phyloP scores from a whole-genome alignment of 768 basidiomycete genomes.

The Fomitopsis pulvina region DNA sequence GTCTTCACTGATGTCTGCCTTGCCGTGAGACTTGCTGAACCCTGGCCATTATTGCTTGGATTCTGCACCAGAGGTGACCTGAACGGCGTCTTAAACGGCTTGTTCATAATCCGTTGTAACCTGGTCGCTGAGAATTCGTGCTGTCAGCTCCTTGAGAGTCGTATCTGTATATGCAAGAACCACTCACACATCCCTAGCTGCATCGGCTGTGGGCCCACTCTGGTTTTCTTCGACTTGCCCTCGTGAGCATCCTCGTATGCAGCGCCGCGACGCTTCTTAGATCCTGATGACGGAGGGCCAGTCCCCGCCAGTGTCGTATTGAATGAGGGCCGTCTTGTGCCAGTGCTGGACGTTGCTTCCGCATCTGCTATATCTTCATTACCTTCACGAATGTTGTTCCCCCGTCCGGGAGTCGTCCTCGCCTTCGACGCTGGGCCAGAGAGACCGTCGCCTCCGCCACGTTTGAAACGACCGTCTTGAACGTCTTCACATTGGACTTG shows the following conservation, averaged over 20 bases:
- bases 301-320: neutral
- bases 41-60: too few relatives aligned
- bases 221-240: conserved; percentile 3
- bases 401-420: neutral
- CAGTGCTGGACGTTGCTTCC: too few relatives aligned
- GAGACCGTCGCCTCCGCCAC: neutral
- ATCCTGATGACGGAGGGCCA: neutral
- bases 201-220: neutral
- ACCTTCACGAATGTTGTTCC: too few relatives aligned
- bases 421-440: neutral
- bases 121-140: conserved; percentile 5
- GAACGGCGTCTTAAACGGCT: conserved; percentile 27
- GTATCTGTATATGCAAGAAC: too few relatives aligned
- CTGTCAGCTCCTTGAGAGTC: neutral
- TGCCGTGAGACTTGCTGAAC: too few relatives aligned
- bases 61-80: conserved; percentile 6
- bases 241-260: neutral
- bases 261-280: neutral
- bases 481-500: neutral
- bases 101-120: conserved; percentile 7
- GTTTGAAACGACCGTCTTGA: neutral
- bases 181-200: conserved; percentile 11
- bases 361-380: too few relatives aligned
- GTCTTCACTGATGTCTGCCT: too few relatives aligned
- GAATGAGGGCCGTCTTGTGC: too few relatives aligned